These are phyloP conservation scores for Alternaria consortialis DNA, from an alignment of 2,329 filamentous ascomycete genomes.

Conservation along the genomic window DNA sequence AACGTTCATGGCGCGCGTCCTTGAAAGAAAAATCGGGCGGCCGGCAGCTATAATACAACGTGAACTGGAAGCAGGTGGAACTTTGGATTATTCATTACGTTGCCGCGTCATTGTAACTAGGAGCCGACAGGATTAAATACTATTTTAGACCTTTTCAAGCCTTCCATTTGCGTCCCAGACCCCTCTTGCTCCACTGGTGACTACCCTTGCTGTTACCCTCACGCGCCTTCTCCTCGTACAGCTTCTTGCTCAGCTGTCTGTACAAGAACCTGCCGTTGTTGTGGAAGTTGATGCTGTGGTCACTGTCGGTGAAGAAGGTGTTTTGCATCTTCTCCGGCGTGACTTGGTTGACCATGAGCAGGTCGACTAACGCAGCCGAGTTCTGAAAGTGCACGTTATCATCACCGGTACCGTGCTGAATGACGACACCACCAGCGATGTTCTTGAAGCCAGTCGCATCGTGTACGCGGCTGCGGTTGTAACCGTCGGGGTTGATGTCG, in stretches of 20 bases:
- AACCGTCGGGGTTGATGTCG: constrained; percentile 65
- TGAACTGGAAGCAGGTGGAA: neutral
- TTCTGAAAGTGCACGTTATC: constrained; percentile 79
- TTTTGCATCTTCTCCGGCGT: constrained; percentile 69
- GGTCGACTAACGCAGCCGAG: constrained; percentile 67
- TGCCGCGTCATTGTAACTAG: neutral
- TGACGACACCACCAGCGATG: constrained; percentile 66
- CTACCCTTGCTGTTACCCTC: constrained; percentile 44
- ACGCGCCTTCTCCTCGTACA: constrained; percentile 70
- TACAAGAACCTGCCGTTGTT: constrained; percentile 66
- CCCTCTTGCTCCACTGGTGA: constrained; percentile 60
- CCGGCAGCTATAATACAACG: no score
- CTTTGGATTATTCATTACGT: neutral
- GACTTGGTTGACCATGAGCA: constrained; percentile 67
- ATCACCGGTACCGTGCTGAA: constrained; percentile 73
- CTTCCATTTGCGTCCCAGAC: constrained; percentile 25
- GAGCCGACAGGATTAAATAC: neutral
- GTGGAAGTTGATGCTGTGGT: constrained; percentile 69
- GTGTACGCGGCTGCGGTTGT: constrained; percentile 68
- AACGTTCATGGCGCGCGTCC: neutral
- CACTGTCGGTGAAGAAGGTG: constrained; percentile 71
- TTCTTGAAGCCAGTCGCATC: constrained; percentile 69
- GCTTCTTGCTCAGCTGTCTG: constrained; percentile 67
- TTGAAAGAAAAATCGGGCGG: neutral
- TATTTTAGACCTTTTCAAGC: neutral